phyloP scores from a whole-genome alignment of 768 basidiomycete genomes.

The Chiua virens region DNA sequence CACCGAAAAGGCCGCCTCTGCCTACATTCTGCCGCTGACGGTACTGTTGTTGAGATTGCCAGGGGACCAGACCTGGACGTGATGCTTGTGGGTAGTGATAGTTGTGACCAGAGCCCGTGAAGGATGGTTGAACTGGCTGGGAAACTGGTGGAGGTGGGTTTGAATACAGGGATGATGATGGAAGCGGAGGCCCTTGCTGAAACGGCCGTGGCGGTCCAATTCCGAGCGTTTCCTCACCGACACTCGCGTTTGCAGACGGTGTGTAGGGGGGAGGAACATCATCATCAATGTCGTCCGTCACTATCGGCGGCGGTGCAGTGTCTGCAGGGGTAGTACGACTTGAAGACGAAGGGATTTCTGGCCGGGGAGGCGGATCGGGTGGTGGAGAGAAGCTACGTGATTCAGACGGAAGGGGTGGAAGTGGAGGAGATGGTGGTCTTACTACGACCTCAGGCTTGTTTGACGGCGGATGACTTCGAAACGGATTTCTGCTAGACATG shows the following conservation, averaged over 20 bases:
- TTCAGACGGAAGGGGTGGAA: conserved; percentile 2
- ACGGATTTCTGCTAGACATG: conserved; percentile 22
- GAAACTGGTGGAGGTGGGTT: neutral
- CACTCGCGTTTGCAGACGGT: conserved; percentile 44
- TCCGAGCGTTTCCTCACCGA: conserved; percentile 65
- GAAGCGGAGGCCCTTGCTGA: conserved; percentile 38
- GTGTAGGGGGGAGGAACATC: conserved; percentile 75
- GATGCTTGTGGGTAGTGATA: conserved; percentile 15
- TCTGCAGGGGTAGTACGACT: no score
- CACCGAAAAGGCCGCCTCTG: conserved; percentile 27
- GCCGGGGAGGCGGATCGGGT: neutral
- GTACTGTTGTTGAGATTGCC: conserved; percentile 22
- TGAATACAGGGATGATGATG: no score
- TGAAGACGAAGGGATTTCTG: neutral
- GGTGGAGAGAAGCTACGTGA: neutral
- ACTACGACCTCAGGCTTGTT: no score
- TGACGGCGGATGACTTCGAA: conserved; percentile 6
- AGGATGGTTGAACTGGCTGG: neutral
- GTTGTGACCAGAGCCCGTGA: conserved; percentile 4
- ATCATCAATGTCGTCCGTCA: conserved; percentile 35
- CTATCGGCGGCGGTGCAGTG: neutral
- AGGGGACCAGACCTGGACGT: conserved; percentile 12
- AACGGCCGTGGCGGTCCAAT: conserved; percentile 65
- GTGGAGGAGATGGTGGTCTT: conserved; percentile 10
- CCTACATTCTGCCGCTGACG: conserved; percentile 9